Evolutionary conservation across 805 yeast species (phyloP).

Genomic region (Candida lessepsii): DNA sequence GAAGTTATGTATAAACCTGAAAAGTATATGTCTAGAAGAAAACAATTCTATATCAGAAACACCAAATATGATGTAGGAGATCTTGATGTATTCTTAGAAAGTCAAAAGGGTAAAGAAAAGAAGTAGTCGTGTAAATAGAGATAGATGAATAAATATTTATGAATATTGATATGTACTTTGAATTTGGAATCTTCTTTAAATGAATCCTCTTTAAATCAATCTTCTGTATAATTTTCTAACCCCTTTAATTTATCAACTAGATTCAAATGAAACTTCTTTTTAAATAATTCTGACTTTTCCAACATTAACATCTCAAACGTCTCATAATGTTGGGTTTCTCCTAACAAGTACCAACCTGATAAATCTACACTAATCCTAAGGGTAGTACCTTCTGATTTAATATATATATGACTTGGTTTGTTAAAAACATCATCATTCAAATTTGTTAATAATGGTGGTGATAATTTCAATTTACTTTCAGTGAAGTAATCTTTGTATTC

Average conservation of each 20-base stretch:
- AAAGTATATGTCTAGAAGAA: slow-evolving; percentile 71
- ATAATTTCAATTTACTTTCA: slow-evolving; percentile 2
- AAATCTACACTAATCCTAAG: slow-evolving; percentile 22
- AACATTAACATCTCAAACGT: slow-evolving; percentile 35
- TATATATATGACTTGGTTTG: slow-evolving; percentile 6
- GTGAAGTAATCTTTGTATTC: slow-evolving; percentile 25
- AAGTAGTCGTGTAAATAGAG: not conserved
- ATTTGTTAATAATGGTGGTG: not conserved
- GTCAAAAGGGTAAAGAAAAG: slow-evolving; percentile 15
- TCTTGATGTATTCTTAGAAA: slow-evolving; percentile 44
- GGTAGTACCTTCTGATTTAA: slow-evolving; percentile 19
- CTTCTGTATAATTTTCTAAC: not conserved
- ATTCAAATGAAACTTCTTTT: slow-evolving; percentile 17
- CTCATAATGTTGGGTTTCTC: slow-evolving; percentile 18
- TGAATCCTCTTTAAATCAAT: not conserved
- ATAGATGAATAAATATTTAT: slow-evolving; percentile 1
- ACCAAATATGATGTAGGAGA: slow-evolving; percentile 75
- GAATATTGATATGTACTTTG: too few relatives aligned
- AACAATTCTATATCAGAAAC: slow-evolving; percentile 87
- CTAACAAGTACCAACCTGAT: slow-evolving; percentile 28
- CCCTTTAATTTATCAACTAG: slow-evolving; percentile 19
- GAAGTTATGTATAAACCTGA: slow-evolving; percentile 76
- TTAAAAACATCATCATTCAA: slow-evolving; percentile 7
- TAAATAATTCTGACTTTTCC: slow-evolving; percentile 23
- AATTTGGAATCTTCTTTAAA: too few relatives aligned